A percentile compares a stretch with the other conserved stretches of the same genome.
Conservation (phyloP, 805 yeast genomes). For the Groenewaldozyma tartarivorans region DNA sequence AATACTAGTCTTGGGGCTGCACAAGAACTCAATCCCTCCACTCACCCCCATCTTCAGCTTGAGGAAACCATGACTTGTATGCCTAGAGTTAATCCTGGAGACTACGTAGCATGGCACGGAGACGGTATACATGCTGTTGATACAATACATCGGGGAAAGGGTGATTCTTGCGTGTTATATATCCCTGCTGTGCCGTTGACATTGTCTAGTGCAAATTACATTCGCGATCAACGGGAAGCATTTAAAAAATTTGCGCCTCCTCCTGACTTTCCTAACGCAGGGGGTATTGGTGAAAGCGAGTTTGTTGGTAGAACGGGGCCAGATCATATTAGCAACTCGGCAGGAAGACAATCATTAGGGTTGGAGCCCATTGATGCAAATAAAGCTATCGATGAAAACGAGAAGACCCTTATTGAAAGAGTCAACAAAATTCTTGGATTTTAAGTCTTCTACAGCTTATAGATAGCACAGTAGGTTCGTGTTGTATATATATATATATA, state of each 20-base stretch:
- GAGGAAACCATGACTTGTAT: constrained; percentile 27
- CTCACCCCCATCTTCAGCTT: constrained; percentile 31
- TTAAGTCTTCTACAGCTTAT: too few relatives aligned
- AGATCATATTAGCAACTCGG: not conserved
- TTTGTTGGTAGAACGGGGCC: not conserved
- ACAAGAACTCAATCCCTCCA: constrained; percentile 23
- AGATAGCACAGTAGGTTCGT: too few relatives aligned
- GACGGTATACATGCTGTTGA: constrained; percentile 37
- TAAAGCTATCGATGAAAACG: not conserved
- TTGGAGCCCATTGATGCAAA: not conserved
- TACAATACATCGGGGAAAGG: constrained; percentile 25
- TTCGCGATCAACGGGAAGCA: constrained; percentile 17
- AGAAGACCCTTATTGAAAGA: not conserved
- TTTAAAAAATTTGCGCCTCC: constrained; percentile 14
- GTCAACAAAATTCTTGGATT: not conserved
- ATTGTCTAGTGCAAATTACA: constrained; percentile 14
- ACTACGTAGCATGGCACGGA: constrained; percentile 37
- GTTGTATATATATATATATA: too few relatives aligned
- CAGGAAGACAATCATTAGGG: not conserved
- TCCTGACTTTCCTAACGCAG: constrained; percentile 5
- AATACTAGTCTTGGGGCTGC: constrained; percentile 27
- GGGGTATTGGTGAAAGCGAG: constrained; percentile 1
- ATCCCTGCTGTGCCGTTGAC: constrained; percentile 29
- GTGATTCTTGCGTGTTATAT: constrained; percentile 33
- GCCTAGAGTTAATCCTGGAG: constrained; percentile 35